phyloP scores from a whole-genome alignment of 805 yeast genomes.

The Scheffersomyces spartinae region DNA sequence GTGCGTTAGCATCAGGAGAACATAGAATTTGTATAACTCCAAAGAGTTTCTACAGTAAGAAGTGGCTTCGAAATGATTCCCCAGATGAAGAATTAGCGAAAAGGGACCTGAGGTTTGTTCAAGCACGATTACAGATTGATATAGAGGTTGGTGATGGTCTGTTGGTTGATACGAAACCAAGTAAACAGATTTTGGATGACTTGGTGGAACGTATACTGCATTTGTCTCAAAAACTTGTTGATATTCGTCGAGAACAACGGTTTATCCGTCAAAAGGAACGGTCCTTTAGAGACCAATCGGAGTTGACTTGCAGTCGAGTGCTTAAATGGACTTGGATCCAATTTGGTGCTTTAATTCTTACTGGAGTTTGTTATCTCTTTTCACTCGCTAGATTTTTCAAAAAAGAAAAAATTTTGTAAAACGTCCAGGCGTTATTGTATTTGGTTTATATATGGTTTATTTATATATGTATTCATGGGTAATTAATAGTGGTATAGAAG shows the following conservation, averaged over 20 bases:
- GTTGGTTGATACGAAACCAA: constrained; percentile 50
- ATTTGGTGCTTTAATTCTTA: constrained; percentile 6
- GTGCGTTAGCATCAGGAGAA: constrained; percentile 3
- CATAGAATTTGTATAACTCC: constrained; percentile 9
- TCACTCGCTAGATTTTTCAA: constrained; percentile 9
- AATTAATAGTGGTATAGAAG: constrained; percentile 1
- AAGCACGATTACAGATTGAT: constrained; percentile 65
- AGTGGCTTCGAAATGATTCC: too few species aligned
- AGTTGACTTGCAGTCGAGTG: constrained; percentile 12
- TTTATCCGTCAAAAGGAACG: constrained; percentile 37
- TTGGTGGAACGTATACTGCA: constrained; percentile 45
- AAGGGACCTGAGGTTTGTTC: too few species aligned
- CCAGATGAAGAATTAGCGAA: too few species aligned
- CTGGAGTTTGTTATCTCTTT: constrained; percentile 12
- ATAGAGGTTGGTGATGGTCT: constrained; percentile 58
- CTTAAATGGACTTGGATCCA: constrained; percentile 13
- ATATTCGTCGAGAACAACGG: constrained; percentile 54
- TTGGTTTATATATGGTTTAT: too few species aligned
- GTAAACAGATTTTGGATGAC: constrained; percentile 38
- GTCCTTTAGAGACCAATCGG: constrained; percentile 13
- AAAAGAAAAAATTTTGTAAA: constrained; percentile 4
- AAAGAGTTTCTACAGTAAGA: constrained; percentile 44
- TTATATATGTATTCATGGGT: too few species aligned
- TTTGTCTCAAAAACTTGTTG: constrained; percentile 44
- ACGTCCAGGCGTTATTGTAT: too few species aligned